Evolutionary conservation across 805 yeast species (phyloP).

Genomic region (Kazachstania psychrophila): DNA sequence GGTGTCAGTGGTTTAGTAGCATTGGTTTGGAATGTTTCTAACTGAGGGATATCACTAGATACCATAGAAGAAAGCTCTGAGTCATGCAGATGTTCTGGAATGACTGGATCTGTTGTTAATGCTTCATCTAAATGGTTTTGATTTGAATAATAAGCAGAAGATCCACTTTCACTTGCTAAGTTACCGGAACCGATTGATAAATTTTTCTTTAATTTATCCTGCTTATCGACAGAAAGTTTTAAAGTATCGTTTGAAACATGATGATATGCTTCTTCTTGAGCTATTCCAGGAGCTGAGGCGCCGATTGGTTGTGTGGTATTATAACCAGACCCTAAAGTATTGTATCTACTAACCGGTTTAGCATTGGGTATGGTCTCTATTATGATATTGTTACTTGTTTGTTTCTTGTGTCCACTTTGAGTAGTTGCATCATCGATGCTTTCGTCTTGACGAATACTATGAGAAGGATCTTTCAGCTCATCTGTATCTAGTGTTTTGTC

Average conservation of each 20-base stretch:
- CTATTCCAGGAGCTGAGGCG: no score
- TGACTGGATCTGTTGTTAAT: neutral
- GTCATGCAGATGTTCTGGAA: neutral
- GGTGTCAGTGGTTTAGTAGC: constrained; percentile 13
- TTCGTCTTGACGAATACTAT: no score
- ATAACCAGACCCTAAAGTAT: no score
- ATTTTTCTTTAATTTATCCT: neutral
- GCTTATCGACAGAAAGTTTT: constrained; percentile 8
- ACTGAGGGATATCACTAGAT: constrained; percentile 23
- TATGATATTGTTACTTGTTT: constrained; percentile 9
- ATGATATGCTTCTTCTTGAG: no score
- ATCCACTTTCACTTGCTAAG: constrained; percentile 17
- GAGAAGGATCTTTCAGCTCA: no score
- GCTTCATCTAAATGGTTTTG: neutral
- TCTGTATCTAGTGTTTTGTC: no score
- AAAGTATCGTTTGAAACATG: constrained; percentile 7
- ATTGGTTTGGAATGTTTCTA: constrained; percentile 14
- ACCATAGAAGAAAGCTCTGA: constrained; percentile 15
- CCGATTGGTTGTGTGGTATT: constrained; percentile 2
- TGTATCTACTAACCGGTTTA: constrained; percentile 16
- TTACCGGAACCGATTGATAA: constrained; percentile 14
- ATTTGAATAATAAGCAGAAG: constrained; percentile 11
- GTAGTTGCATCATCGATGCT: neutral
- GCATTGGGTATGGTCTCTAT: constrained; percentile 16
- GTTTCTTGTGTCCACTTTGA: neutral